phyloP scores from a whole-genome alignment of 352 stramenopile species.

The Salisapilia sapeloensis region DNA sequence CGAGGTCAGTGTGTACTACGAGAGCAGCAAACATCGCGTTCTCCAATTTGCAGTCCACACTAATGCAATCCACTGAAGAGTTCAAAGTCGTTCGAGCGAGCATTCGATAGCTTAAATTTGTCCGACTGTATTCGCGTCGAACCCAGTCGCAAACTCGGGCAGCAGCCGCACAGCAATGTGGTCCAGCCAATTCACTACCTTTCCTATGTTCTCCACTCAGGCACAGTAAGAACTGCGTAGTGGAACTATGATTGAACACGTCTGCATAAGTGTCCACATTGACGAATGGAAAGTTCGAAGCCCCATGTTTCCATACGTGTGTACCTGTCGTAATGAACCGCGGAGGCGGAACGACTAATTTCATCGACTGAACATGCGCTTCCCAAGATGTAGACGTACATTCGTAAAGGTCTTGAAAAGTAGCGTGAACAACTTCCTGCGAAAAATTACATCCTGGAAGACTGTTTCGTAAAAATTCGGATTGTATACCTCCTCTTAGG shows the following conservation, averaged over 20 bases:
- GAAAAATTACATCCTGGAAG: constrained; percentile 3
- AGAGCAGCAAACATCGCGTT: constrained; percentile 27
- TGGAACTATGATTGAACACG: constrained; percentile 6
- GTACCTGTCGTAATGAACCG: neutral
- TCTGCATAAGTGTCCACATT: constrained; percentile 7
- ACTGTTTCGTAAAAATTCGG: neutral
- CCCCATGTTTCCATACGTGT: neutral
- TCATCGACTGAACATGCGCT: too few relatives aligned
- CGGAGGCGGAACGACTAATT: constrained; percentile 15
- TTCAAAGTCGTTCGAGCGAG: constrained; percentile 15
- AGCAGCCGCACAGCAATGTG: constrained; percentile 1
- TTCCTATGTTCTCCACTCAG: neutral
- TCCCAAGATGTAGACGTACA: neutral
- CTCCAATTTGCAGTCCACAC: constrained; percentile 19
- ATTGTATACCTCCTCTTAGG: too few relatives aligned
- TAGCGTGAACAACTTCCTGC: too few relatives aligned
- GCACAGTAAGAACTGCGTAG: constrained; percentile 8
- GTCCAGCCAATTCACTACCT: too few relatives aligned
- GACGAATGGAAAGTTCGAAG: neutral
- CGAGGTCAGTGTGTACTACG: constrained; percentile 27
- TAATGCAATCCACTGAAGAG: neutral
- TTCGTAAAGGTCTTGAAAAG: neutral
- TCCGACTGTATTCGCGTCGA: constrained; percentile 18
- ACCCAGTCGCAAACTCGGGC: constrained; percentile 34
- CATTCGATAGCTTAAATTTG: constrained; percentile 52